phyloP scores from a whole-genome alignment of 495 filamentous ascomycete species.

The Daldinia childiae region DNA sequence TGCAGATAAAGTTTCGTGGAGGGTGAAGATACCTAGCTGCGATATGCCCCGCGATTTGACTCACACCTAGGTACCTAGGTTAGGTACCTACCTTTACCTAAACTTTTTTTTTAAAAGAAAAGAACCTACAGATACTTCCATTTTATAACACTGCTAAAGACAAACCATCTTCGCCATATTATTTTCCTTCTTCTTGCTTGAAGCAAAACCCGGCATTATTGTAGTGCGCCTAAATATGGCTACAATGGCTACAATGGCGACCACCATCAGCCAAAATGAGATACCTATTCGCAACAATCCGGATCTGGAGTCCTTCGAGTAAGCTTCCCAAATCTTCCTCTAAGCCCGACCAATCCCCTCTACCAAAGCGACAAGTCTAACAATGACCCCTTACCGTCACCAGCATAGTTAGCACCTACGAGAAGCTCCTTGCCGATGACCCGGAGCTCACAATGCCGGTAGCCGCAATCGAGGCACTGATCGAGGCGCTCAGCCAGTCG shows the following conservation, averaged over 20 bases:
- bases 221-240: background rate
- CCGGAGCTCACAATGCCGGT: slow-evolving; percentile 93
- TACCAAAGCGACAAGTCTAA: background rate
- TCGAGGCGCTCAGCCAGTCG: slow-evolving; percentile 79
- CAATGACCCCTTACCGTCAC: slow-evolving; percentile 3
- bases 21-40: slow-evolving; percentile 2
- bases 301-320: slow-evolving; percentile 47
- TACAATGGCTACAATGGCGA: slow-evolving; percentile 33
- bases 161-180: background rate
- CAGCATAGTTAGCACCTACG: slow-evolving; percentile 66
- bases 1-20: slow-evolving; percentile 25
- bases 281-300: slow-evolving; percentile 45
- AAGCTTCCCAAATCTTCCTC: slow-evolving; percentile 12
- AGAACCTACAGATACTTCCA: too few species aligned
- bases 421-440: slow-evolving; percentile 65
- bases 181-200: background rate
- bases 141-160: background rate
- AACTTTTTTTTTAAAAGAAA: too few species aligned
- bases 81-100: too few species aligned
- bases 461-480: slow-evolving; percentile 92
- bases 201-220: background rate
- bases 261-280: slow-evolving; percentile 19
- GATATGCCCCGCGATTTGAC: slow-evolving; percentile 44
- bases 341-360: too few species aligned
- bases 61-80: too few species aligned